A percentile compares a stretch with the other conserved stretches of the same genome.
Conservation (phyloP, 2,329 filamentous ascomycete genomes). For the Aspergillus cejpii region DNA sequence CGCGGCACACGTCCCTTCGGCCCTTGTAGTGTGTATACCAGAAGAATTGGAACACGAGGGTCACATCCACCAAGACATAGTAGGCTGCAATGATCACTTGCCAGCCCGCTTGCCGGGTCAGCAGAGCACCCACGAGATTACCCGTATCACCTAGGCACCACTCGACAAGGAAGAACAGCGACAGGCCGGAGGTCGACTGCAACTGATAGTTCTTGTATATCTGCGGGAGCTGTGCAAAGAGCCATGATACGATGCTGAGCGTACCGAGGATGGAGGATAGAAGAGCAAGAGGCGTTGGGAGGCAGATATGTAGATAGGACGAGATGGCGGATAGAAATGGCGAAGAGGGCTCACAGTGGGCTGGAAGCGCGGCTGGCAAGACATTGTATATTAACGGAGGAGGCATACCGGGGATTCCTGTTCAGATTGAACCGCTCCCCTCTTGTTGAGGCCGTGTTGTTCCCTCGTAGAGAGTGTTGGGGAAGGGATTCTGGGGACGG, state of each 20-base stretch:
- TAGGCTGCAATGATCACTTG: conserved; percentile 60
- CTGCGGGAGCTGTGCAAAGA: conserved; percentile 63
- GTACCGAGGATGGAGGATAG: conserved; percentile 55
- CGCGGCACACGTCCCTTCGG: conserved; percentile 36
- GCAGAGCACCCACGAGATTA: conserved; percentile 57
- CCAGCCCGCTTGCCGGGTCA: conserved; percentile 60
- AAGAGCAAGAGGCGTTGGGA: conserved; percentile 58
- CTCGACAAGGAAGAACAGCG: conserved; percentile 58
- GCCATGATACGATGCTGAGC: conserved; percentile 60
- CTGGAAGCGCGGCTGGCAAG: conserved; percentile 42
- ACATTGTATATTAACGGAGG: conserved; percentile 25
- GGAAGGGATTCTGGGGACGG: background rate
- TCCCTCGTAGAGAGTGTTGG: background rate
- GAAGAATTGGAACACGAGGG: conserved; percentile 57
- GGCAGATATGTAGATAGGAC: conserved; percentile 54
- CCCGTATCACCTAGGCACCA: conserved; percentile 60
- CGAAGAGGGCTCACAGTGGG: conserved; percentile 55
- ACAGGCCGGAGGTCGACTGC: conserved; percentile 58
- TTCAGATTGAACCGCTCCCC: background rate
- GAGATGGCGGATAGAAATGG: conserved; percentile 53
- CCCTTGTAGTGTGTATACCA: conserved; percentile 58
- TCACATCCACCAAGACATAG: conserved; percentile 60
- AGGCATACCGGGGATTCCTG: conserved; percentile 20
- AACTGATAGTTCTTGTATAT: conserved; percentile 62
- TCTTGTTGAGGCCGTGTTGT: background rate